phyloP scores from a whole-genome alignment of 1,139 yeast genomes.

The Yamadazyma conglobata region DNA sequence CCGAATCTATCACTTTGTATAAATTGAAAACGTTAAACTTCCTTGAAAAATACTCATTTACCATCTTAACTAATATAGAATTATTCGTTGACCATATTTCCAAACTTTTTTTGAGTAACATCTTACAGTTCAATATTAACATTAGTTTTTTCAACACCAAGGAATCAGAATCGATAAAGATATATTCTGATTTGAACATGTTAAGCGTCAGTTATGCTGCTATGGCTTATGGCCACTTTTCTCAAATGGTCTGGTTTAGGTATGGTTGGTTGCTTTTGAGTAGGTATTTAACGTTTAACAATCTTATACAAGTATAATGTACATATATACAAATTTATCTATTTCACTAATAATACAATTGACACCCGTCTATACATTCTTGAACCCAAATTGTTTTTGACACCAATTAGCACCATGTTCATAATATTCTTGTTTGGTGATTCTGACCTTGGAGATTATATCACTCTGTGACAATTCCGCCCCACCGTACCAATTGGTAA shows the following conservation, averaged over 20 bases:
- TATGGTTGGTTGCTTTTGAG: slow-evolving; percentile 83
- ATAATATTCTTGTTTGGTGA: slow-evolving; percentile 73
- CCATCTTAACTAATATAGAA: slow-evolving; percentile 46
- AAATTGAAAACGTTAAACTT: slow-evolving; percentile 46
- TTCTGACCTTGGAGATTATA: slow-evolving; percentile 52
- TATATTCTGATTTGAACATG: slow-evolving; percentile 55
- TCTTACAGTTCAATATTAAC: slow-evolving; percentile 37
- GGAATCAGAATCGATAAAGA: slow-evolving; percentile 28
- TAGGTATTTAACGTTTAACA: slow-evolving; percentile 73
- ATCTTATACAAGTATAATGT: slow-evolving; percentile 38
- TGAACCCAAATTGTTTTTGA: slow-evolving; percentile 69
- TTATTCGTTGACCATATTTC: slow-evolving; percentile 34
- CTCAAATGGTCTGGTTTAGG: slow-evolving; percentile 96
- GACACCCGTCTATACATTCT: slow-evolving; percentile 23
- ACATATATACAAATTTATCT: not conserved
- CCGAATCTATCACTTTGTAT: slow-evolving; percentile 25
- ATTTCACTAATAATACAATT: not conserved
- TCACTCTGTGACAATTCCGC: slow-evolving; percentile 50
- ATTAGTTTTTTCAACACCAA: slow-evolving; percentile 36
- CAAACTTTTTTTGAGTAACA: slow-evolving; percentile 26
- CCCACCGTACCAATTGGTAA: slow-evolving; percentile 42
- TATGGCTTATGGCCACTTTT: slow-evolving; percentile 78
- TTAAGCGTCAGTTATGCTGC: slow-evolving; percentile 63
- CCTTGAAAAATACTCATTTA: slow-evolving; percentile 50
- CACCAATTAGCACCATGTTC: slow-evolving; percentile 87